phyloP scores from a whole-genome alignment of 441 rosid species.

The Aleurites moluccanus region DNA sequence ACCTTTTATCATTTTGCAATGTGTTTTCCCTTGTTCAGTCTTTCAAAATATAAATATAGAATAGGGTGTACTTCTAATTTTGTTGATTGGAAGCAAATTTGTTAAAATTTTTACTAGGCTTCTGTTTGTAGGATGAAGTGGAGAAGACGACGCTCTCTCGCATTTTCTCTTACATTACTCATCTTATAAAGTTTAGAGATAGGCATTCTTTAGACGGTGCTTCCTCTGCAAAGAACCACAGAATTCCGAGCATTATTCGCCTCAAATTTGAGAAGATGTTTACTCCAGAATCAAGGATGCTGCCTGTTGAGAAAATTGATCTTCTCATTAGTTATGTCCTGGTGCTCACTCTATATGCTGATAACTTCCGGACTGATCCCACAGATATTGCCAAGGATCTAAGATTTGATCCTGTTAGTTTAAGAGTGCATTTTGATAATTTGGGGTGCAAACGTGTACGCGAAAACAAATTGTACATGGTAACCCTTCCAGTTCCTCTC shows the following conservation, averaged over 20 bases:
- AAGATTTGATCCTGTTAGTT: slow-evolving; percentile 38
- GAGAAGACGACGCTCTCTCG: slow-evolving; percentile 46
- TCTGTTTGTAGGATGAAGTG: slow-evolving; percentile 49
- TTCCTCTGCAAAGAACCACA: slow-evolving; percentile 59
- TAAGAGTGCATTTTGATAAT: slow-evolving; percentile 59
- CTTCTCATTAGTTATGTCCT: slow-evolving; percentile 76
- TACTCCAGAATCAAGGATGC: slow-evolving; percentile 38
- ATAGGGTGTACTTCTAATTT: background rate
- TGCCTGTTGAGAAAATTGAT: slow-evolving; percentile 49
- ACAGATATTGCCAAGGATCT: slow-evolving; percentile 74
- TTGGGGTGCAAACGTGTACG: slow-evolving; percentile 69
- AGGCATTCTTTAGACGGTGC: slow-evolving; percentile 48
- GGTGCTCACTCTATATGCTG: slow-evolving; percentile 72
- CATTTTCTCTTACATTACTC: slow-evolving; percentile 59
- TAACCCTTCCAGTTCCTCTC: slow-evolving; percentile 66
- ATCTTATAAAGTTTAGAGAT: slow-evolving; percentile 83
- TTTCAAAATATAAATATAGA: background rate
- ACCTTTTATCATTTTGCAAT: background rate
- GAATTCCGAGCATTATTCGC: slow-evolving; percentile 52
- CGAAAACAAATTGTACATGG: slow-evolving; percentile 32
- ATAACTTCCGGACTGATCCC: slow-evolving; percentile 59
- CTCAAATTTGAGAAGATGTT: slow-evolving; percentile 55
- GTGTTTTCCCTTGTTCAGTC: background rate
- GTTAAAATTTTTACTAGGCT: background rate
- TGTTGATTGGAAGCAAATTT: background rate